Evolutionary conservation across 2,329 filamentous ascomycete genomes (phyloP).

Genomic region (Torrubiella hemipterigena): DNA sequence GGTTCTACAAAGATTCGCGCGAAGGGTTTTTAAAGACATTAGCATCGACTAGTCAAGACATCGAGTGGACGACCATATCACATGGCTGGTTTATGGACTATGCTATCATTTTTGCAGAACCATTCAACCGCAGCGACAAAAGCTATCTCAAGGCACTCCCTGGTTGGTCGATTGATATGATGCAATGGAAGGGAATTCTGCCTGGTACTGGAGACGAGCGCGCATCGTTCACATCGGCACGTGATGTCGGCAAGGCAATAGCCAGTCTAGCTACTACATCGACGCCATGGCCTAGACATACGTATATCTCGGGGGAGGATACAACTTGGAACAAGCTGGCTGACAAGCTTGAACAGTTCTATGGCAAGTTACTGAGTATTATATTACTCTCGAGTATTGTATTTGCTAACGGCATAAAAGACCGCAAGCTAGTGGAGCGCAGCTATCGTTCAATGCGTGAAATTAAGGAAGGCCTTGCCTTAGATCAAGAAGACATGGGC

Average conservation of each 20-base stretch:
- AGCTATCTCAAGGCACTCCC: background rate
- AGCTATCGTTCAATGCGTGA: background rate
- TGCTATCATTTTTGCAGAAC: background rate
- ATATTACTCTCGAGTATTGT: background rate
- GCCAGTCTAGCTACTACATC: background rate
- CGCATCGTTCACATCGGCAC: background rate
- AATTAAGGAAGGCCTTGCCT: background rate
- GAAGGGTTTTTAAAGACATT: constrained; percentile 2
- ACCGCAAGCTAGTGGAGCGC: background rate
- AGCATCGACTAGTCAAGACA: background rate
- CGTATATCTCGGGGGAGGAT: background rate
- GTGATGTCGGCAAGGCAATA: background rate
- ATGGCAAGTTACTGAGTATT: constrained; percentile 2
- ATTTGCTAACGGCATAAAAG: background rate
- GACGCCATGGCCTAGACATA: background rate
- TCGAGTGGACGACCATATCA: constrained; percentile 2
- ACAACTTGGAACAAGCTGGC: background rate
- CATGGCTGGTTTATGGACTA: constrained; percentile 3
- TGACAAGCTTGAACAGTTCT: background rate
- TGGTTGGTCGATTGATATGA: background rate
- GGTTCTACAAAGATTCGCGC: constrained; percentile 1
- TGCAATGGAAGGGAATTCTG: background rate
- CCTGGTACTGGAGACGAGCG: constrained; percentile 1
- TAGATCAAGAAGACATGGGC: background rate
- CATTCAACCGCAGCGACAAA: background rate